Evolutionary conservation across 164 flowering plant genomes (phyloP), one percentile per base, ranked within the genome.

Genomic region (Liquidambar formosana): DNA sequence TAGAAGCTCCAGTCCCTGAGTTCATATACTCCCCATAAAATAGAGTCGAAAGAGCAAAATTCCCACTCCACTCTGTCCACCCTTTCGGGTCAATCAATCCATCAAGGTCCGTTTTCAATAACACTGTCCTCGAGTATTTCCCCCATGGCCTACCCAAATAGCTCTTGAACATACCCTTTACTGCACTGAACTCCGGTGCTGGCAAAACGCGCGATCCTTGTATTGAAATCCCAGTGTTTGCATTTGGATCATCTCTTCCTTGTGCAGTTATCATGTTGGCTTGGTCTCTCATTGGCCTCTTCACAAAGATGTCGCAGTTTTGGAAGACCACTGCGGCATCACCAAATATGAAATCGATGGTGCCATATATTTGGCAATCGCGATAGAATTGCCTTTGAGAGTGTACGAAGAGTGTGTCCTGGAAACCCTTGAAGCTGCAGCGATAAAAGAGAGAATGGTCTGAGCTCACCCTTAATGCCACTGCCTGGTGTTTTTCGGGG

Each of bases 141-240:
- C 76, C 80, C 96, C 96, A 87, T 8, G 92, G 91, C 69, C 93
- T 52, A 0, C 93, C 92, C 12, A 91, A 47, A 63, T 71, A 89
- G 19, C 66, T 85, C 80, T 33, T 73, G 67, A 75, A 79, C 12
- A 68, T 64, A 0, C 64, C 71, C 62, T 78, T 82, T 2, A 68
- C 79, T 0, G 51, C 44, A 0, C 1, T 12, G 10, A 85, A 59
- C 4, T 85, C 93, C 0, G 77, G 21, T 0, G 86, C 71, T 0
- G 91, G 79, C 25, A 52, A 6, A 9, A 87, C 73, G 0, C 89
- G 75, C 0, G 82, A 87, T 0, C 64, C 68, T 12, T 83, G 81
- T 26, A 87, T 83, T 0, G 85, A 78, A 66, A 84, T 82, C 28
- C 96, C 89, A 0, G 89, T 88, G 66, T 71, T 77, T 64, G 82